phyloP scores from a whole-genome alignment of 1,139 yeast genomes.

The Yamadazyma sp. region DNA sequence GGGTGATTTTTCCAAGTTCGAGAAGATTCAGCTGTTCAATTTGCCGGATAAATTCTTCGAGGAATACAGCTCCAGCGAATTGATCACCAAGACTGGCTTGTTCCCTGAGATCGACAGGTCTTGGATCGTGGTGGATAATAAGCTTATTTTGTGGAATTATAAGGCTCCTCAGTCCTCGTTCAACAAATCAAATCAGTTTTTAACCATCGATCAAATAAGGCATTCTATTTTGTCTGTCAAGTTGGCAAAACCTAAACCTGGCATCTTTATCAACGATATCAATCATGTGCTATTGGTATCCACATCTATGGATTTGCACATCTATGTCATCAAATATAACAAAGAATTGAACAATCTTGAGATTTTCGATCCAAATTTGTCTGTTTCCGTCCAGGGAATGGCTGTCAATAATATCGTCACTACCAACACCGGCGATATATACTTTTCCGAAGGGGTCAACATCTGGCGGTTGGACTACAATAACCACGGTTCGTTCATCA shows the following conservation, averaged over 20 bases:
- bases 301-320: conserved; percentile 76
- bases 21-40: conserved; percentile 62
- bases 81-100: conserved; percentile 76
- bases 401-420: conserved; percentile 64
- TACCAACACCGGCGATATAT: conserved; percentile 69
- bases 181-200: conserved; percentile 60
- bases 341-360: conserved; percentile 54
- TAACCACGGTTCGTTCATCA: conserved; percentile 86
- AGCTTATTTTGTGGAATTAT: conserved; percentile 82
- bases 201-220: conserved; percentile 78
- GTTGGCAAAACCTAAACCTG: conserved; percentile 75
- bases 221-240: conserved; percentile 77
- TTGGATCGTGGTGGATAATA: conserved; percentile 86
- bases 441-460: conserved; percentile 77
- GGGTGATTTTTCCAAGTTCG: conserved; percentile 72
- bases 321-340: conserved; percentile 69
- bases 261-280: conserved; percentile 77
- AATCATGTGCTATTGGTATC: conserved; percentile 72
- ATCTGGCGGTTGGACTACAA: conserved; percentile 88
- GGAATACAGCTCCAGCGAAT: conserved; percentile 69
- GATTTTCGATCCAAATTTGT: conserved; percentile 79
- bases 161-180: conserved; percentile 54
- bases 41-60: conserved; percentile 84
- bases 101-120: conserved; percentile 80
- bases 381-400: conserved; percentile 77